phyloP scores from a whole-genome alignment of 1,284 basidiomycete genomes.

The Moniliella sp. region DNA sequence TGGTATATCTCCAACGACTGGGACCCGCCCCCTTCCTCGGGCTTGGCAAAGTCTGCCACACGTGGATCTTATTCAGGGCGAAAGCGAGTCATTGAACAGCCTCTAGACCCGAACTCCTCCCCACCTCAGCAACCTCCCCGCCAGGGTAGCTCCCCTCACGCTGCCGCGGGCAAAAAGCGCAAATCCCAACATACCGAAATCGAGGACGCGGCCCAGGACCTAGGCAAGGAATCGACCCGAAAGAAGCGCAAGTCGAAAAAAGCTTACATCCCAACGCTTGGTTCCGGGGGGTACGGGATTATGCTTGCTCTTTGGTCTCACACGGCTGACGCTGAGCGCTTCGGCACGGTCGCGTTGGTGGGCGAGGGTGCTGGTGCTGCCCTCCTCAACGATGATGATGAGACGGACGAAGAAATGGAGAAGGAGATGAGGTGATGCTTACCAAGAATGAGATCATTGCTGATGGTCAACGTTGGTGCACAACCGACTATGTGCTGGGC shows the following conservation, averaged over 20 bases:
- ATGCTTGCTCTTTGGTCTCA: conserved; percentile 4
- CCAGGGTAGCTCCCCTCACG: no score
- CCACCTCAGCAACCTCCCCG: no score
- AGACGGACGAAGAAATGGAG: conserved; percentile 1
- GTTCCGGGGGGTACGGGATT: conserved; percentile 7
- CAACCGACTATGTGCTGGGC: conserved; percentile 16
- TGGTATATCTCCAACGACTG: no score
- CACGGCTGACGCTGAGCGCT: conserved; percentile 1
- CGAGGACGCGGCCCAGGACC: no score
- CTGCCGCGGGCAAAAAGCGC: no score
- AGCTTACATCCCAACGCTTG: conserved; percentile 5
- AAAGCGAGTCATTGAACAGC: no score
- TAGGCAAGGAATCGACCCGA: no score
- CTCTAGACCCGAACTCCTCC: no score
- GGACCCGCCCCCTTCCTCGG: no score
- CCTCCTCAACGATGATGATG: background rate
- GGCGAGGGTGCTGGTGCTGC: background rate
- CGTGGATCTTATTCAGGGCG: no score
- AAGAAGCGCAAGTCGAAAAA: conserved; percentile 1
- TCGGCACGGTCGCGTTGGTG: background rate
- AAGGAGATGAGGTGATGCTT: conserved; percentile 5
- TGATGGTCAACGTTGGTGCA: conserved; percentile 18
- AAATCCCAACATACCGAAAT: no score
- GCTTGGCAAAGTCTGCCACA: no score
- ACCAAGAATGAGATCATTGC: conserved; percentile 23